These are phyloP conservation scores for Erysiphe neolycopersici DNA, from an alignment of 2,329 filamentous ascomycete genomes.

Conservation along the genomic window DNA sequence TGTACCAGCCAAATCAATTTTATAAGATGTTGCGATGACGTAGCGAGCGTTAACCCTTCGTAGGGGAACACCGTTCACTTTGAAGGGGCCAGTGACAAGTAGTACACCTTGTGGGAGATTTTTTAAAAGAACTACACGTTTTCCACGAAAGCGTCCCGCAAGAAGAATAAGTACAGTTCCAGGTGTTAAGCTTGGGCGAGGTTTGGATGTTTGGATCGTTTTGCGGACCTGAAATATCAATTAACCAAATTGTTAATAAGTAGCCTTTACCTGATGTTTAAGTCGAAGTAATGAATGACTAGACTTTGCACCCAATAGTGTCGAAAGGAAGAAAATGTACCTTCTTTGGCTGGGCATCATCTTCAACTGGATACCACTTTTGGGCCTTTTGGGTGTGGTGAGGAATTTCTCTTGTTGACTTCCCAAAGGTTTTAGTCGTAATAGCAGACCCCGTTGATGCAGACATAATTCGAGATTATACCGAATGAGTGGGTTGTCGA, in stretches of 20 bases:
- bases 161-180: constrained; percentile 96
- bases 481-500: constrained; percentile 10
- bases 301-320: not conserved
- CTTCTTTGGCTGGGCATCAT: constrained; percentile 74
- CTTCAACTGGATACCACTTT: constrained; percentile 98
- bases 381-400: constrained; percentile 72
- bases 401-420: constrained; percentile 79
- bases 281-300: not conserved
- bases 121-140: constrained; percentile 98
- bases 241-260: constrained; percentile 4
- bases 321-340: constrained; percentile 28
- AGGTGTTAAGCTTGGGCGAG: constrained; percentile 71
- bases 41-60: constrained; percentile 83
- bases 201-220: constrained; percentile 62
- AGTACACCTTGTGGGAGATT: constrained; percentile 91
- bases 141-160: constrained; percentile 97
- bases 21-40: constrained; percentile 73
- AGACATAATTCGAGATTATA: constrained; percentile 32
- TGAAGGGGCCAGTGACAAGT: constrained; percentile 98
- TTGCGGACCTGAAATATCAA: constrained; percentile 58
- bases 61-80: constrained; percentile 98
- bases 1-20: constrained; percentile 61
- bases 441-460: constrained; percentile 17
- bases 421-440: constrained; percentile 79
- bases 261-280: not conserved